Conservation (phyloP, 176 grass and related monocot species). For the Aegilops tauschii region DNA sequence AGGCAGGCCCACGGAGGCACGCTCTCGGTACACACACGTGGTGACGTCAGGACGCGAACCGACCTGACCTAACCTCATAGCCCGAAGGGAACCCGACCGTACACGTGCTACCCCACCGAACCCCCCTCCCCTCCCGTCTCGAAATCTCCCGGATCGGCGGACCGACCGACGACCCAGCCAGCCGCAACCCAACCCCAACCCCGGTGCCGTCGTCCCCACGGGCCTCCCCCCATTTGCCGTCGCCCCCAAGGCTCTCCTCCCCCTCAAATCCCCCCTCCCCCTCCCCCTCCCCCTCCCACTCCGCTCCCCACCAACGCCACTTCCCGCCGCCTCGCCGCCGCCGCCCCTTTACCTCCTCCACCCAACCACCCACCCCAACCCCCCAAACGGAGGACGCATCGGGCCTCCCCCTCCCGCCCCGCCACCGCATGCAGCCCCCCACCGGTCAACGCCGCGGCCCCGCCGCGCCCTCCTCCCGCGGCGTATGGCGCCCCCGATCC, state of each 20-base stretch:
- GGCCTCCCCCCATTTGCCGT: neutral
- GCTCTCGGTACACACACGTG: too few relatives aligned
- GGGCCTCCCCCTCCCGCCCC: neutral
- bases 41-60: too few relatives aligned
- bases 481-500: constrained; percentile 60
- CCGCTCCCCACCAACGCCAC: neutral
- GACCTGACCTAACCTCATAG: too few relatives aligned
- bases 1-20: too few relatives aligned
- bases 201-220: neutral
- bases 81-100: too few relatives aligned
- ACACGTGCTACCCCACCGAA: too few relatives aligned
- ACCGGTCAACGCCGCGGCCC: constrained; percentile 33
- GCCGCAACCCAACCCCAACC: neutral
- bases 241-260: too few relatives aligned
- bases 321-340: too few relatives aligned
- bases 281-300: neutral
- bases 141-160: neutral
- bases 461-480: constrained; percentile 9
- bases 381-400: constrained; percentile 18
- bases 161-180: neutral
- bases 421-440: constrained; percentile 25
- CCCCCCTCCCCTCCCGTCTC: too few relatives aligned
- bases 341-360: neutral
- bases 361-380: neutral
- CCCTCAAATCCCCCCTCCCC: too few relatives aligned